Conservation (phyloP, 2,329 filamentous ascomycete species). For the Teratosphaeria destructans region DNA sequence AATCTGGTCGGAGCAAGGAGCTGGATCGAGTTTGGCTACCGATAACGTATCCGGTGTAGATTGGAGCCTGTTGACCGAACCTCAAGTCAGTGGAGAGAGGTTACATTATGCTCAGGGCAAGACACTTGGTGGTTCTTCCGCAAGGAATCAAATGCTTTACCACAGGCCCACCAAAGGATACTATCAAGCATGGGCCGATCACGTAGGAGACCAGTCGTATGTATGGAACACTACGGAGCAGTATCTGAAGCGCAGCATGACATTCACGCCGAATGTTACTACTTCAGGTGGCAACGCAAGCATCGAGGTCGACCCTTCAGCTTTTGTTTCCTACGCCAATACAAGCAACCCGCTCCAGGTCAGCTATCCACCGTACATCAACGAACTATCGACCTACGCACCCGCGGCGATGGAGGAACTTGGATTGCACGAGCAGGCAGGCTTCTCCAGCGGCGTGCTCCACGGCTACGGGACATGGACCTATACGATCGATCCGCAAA, state of each 20-base stretch:
- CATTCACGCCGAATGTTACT: slow-evolving; percentile 10
- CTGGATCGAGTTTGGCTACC: neutral
- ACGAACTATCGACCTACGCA: neutral
- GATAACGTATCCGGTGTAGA: slow-evolving; percentile 14
- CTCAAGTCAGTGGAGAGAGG: slow-evolving; percentile 10
- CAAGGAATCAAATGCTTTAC: slow-evolving; percentile 14
- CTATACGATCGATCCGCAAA: neutral
- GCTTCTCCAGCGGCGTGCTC: slow-evolving; percentile 19
- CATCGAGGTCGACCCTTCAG: slow-evolving; percentile 12
- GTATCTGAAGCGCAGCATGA: slow-evolving; percentile 15
- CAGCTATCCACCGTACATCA: slow-evolving; percentile 17
- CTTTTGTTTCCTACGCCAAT: slow-evolving; percentile 3
- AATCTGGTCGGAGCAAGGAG: neutral
- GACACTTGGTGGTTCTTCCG: slow-evolving; percentile 14
- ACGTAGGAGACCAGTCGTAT: slow-evolving; percentile 10
- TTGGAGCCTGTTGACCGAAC: slow-evolving; percentile 19
- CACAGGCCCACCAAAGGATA: slow-evolving; percentile 18
- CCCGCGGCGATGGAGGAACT: neutral
- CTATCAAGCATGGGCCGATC: slow-evolving; percentile 17
- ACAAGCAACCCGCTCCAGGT: slow-evolving; percentile 23
- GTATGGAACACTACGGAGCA: slow-evolving; percentile 20
- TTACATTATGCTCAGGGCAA: slow-evolving; percentile 14
- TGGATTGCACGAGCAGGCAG: slow-evolving; percentile 8
- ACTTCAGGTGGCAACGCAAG: slow-evolving; percentile 15
- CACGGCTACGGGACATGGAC: slow-evolving; percentile 8